A percentile compares a stretch with the other conserved stretches of the same genome.
Evolutionary conservation across 768 basidiomycete genomes (phyloP).

Genomic region (Boletus huronensis): DNA sequence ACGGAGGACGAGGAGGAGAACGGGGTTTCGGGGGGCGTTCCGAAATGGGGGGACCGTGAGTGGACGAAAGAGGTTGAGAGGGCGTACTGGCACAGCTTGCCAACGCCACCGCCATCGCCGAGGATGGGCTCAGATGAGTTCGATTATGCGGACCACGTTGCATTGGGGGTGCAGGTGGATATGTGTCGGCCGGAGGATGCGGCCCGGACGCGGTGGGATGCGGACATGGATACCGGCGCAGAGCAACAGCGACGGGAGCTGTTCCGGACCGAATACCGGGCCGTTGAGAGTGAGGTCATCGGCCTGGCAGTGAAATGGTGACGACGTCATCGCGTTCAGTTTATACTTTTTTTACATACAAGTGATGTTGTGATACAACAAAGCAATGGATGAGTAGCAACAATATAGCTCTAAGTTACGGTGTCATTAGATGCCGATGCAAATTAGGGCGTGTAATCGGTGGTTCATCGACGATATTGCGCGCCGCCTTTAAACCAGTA

Average conservation of each 20-base stretch:
- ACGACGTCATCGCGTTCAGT: conserved; percentile 14
- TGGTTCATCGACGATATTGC: conserved; percentile 34
- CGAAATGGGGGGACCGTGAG: conserved; percentile 78
- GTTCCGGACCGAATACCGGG: conserved; percentile 78
- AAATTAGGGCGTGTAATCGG: conserved; percentile 3
- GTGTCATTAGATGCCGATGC: conserved; percentile 21
- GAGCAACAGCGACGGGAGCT: conserved; percentile 43
- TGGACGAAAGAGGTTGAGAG: conserved; percentile 82
- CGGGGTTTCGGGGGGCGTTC: conserved; percentile 51
- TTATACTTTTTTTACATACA: conserved; percentile 15
- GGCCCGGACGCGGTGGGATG: conserved; percentile 34
- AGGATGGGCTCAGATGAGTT: conserved; percentile 9
- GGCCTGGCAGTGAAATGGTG: conserved; percentile 77
- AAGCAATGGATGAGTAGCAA: conserved; percentile 13
- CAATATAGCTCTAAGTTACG: conserved; percentile 32
- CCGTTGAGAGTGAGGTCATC: conserved; percentile 81
- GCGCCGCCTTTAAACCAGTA: conserved; percentile 55
- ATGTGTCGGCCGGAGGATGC: conserved; percentile 34
- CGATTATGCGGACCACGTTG: conserved; percentile 35
- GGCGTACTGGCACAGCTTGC: conserved; percentile 67
- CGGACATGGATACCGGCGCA: conserved; percentile 40
- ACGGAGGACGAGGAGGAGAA: conserved; percentile 51
- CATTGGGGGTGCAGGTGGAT: conserved; percentile 40
- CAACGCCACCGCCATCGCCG: conserved; percentile 47
- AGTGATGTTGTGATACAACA: conserved; percentile 18